Base-by-base conservation (phyloP, 2,329 filamentous ascomycete genomes). In the Sporothrix humicola region DNA sequence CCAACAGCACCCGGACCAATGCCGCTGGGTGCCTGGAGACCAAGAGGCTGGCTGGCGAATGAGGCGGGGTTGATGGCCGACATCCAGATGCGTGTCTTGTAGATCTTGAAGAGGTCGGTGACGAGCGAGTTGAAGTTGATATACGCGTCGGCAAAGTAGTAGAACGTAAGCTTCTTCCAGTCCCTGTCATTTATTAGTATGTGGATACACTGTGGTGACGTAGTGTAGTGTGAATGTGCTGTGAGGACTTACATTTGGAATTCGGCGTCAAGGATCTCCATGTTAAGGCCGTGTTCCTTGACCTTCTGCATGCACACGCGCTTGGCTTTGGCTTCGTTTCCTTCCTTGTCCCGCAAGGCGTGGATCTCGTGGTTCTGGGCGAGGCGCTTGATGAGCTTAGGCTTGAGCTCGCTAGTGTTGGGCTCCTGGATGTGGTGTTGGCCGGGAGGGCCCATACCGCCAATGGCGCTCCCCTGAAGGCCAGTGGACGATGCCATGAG, bases 71-170 rank as follows among this genome's bases (percentile, higher is more conserved):
- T 99, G 82, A 99, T 97, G 3, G 96, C 96, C 4, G 95, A 98
- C 93, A 99, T 97, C 96, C 96, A 99, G 79, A 99, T 99, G 78
- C 97, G 90, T 26, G 95, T 97, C 85, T 99, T 99, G 87, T 98
- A 99, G 76, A 98, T 95, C 83, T 98, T 98, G 88, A 98, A 99
- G 13, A 99, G 87, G 80, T 99, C 96, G 0, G 95, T 97, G 71
- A 99, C 96, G 17, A 99, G 89, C 1, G 94, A 93, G 81, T 99
- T 99, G 87, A 99, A 99, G 84, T 98, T 98, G 86, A 99, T 97
- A 81, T 99, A 99, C 0, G 94, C 91, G 80, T 98, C 95, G 72
- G 96, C 95, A 81, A 98, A 99, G 83, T 98, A 99, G 85, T 98
- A 99, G 83, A 98, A 98, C 0, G 97, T 99, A 73, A 99, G 85